Evolutionary conservation across 169 alveolate genomes (phyloP).

Genomic region (Fabrea salina): DNA sequence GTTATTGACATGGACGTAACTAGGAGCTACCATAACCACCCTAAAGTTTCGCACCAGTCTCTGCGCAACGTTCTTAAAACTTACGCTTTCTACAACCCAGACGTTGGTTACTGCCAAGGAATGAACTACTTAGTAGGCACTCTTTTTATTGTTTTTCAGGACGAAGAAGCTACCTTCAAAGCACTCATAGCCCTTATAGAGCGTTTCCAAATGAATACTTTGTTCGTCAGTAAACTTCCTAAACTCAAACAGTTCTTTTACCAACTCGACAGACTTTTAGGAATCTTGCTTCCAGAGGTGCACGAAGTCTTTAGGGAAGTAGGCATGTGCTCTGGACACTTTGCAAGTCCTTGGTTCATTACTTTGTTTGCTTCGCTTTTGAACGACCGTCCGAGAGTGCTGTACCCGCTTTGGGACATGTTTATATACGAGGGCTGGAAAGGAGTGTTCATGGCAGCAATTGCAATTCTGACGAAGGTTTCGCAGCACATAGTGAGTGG

Average conservation of each 20-base stretch:
- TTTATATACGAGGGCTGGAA: constrained; percentile 31
- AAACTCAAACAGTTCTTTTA: constrained; percentile 54
- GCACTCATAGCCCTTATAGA: constrained; percentile 52
- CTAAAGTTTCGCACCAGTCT: constrained; percentile 31
- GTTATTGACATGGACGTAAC: constrained; percentile 56
- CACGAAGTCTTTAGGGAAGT: constrained; percentile 56
- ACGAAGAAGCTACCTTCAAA: constrained; percentile 65
- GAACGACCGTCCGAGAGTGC: neutral
- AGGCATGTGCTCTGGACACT: constrained; percentile 37
- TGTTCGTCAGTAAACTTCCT: constrained; percentile 55
- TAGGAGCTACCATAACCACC: constrained; percentile 41
- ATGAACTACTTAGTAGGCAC: constrained; percentile 78
- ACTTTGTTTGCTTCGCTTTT: constrained; percentile 32
- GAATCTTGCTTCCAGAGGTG: constrained; percentile 53
- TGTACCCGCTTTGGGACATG: constrained; percentile 15
- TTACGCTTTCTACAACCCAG: constrained; percentile 65
- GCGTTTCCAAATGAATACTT: constrained; percentile 47
- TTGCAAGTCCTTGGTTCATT: constrained; percentile 44
- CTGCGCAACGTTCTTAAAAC: constrained; percentile 57
- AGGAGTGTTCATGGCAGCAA: neutral
- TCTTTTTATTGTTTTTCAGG: constrained; percentile 48
- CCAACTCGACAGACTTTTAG: constrained; percentile 55
- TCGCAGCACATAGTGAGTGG: neutral
- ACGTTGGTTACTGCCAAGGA: constrained; percentile 77
- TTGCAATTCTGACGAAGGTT: neutral